Conservation (phyloP, 495 filamentous ascomycete species). For the Lasiosphaeria miniovina region DNA sequence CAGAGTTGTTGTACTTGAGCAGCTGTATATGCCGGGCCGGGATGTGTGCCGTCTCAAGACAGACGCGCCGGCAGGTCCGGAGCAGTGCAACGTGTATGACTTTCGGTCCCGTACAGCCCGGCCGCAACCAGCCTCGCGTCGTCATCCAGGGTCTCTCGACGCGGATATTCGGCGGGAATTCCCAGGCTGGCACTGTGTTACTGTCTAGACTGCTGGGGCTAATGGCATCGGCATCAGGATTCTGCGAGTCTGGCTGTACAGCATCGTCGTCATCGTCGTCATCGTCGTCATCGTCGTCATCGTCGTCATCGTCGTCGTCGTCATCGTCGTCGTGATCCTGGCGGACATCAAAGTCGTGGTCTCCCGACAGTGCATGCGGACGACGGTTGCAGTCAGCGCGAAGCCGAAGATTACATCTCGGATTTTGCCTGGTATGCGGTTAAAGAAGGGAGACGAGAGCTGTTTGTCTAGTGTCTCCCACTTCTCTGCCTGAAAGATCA, state of each 20-base stretch:
- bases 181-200: too few relatives aligned
- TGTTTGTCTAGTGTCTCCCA: background rate
- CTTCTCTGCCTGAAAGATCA: background rate
- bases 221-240: too few relatives aligned
- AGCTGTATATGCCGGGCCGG: background rate
- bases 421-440: conserved; percentile 2
- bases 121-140: background rate
- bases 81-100: conserved; percentile 2
- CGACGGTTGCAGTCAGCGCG: conserved; percentile 4
- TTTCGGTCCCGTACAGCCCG: background rate
- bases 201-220: too few relatives aligned
- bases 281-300: too few relatives aligned
- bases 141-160: background rate
- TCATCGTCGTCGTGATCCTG: background rate
- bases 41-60: conserved; percentile 5
- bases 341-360: background rate
- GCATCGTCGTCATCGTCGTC: background rate
- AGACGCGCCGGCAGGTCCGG: conserved; percentile 8
- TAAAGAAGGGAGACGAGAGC: background rate
- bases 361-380: background rate
- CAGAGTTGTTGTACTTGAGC: background rate
- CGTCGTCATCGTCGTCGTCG: conserved; percentile 3
- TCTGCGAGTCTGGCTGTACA: too few relatives aligned
- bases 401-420: conserved; percentile 4
- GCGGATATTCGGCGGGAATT: background rate